Conservation (phyloP, 2,329 filamentous ascomycete genomes). For the Phaeoacremonium minimum region DNA sequence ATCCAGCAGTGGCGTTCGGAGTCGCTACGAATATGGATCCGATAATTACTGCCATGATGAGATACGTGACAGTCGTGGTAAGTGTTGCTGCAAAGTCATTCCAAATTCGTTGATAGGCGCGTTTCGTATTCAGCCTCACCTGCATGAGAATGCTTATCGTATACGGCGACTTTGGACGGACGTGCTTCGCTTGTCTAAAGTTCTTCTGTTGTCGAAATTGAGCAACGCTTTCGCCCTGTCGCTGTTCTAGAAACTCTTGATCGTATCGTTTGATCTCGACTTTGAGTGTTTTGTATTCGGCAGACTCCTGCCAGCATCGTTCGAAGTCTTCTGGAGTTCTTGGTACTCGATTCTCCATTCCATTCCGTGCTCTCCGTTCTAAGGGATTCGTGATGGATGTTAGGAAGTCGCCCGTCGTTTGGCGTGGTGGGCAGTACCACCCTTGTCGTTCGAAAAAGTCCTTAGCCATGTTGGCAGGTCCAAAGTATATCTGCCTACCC, state of each 20-base stretch:
- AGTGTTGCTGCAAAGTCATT: slow-evolving; percentile 44
- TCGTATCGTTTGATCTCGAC: slow-evolving; percentile 48
- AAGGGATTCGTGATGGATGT: slow-evolving; percentile 63
- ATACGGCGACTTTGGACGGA: slow-evolving; percentile 51
- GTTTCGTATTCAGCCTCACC: slow-evolving; percentile 42
- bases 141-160: slow-evolving; percentile 53
- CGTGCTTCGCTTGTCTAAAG: slow-evolving; percentile 45
- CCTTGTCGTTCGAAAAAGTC: slow-evolving; percentile 65
- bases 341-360: slow-evolving; percentile 59
- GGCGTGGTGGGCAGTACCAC: slow-evolving; percentile 61
- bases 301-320: slow-evolving; percentile 36
- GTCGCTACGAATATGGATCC: slow-evolving; percentile 54
- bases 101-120: slow-evolving; percentile 48
- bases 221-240: slow-evolving; percentile 21
- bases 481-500: slow-evolving; percentile 74
- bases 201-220: slow-evolving; percentile 44
- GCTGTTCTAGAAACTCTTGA: slow-evolving; percentile 34
- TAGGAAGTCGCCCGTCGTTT: slow-evolving; percentile 67
- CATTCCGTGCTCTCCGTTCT: slow-evolving; percentile 51
- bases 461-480: slow-evolving; percentile 54
- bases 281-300: slow-evolving; percentile 35
- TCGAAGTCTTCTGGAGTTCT: slow-evolving; percentile 69
- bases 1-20: slow-evolving; percentile 42
- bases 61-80: slow-evolving; percentile 38
- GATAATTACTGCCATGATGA: slow-evolving; percentile 56